Evolutionary conservation across 2,329 filamentous ascomycete species (phyloP), one percentile per base, ranked within the genome.

Genomic region (Botryotinia narcissicola): DNA sequence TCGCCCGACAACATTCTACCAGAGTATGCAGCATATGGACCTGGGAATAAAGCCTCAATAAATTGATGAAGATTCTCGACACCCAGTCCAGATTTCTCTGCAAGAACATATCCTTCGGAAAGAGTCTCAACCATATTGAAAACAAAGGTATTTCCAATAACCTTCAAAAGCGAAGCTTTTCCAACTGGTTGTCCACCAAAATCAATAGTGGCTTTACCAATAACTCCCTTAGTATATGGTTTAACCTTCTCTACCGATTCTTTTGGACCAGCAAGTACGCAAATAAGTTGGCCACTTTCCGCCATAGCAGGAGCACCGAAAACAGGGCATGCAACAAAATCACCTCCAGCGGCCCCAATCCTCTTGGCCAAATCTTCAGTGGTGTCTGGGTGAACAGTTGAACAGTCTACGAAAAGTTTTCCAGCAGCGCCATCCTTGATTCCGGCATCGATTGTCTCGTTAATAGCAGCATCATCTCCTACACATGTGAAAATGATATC

Each of bases 71-170:
- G 82, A 54, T 90, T 88, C 1, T 90, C 88, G 0, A 86, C 86
- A 3, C 93, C 93, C 4, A 97, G 84, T 0, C 94, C 94, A 0
- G 88, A 87, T 82, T 95, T 95, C 82, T 97, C 94, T 8, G 93
- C 93, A 9, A 94, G 83, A 1, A 92, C 89, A 80, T 95, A 88
- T 9, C 91, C 92, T 83, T 97, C 93, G 1, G 92, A 90, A 6
- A 97, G 84, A 70, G 93, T 87, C 80, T 94, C 91, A 80, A 86
- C 84, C 79, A 85, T 93, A 83, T 93, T 92, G 59, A 97, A 81
- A 78, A 97, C 87, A 81, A 97, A 95, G 0, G 92, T 93, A 82
- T 97, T 97, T 73, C 95, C 94, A 16, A 97, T 87, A 32, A 97
- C 84, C 78, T 86, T 85, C 83, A 97, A 96, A 66, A 97, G 85